Evolutionary conservation across 805 yeast species (phyloP), one percentile per base, ranked within the genome.

Genomic region (Nakazawaea populi): DNA sequence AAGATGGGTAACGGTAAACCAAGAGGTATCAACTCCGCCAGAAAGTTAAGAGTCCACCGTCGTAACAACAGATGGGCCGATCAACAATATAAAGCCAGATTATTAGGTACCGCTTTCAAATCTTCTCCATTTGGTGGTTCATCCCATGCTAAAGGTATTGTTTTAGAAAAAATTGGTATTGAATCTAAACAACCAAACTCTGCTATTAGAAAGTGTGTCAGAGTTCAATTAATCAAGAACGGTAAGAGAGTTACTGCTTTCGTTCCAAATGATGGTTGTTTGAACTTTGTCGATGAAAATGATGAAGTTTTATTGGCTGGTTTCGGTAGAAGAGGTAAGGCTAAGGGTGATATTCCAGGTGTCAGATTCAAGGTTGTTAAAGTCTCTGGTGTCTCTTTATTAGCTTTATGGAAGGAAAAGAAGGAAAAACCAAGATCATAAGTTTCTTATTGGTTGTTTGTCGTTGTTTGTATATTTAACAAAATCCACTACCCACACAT

Each of bases 291-390:
- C 70, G 99, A 94, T 76, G 98, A 94, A 83, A 94, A 94, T 85
- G 99, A 94, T 82, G 98, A 94, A 80, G 99, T 94, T 69, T 83
- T 94, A 71, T 84, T 94, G 69, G 98, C 99, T 71, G 99, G 99
- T 85, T 94, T 94, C 90, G 99, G 99, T 89, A 90, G 98, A 83
- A 94, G 96, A 86, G 99, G 99, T 84, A 94, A 94, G 86, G 99
- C 99, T 77, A 94, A 94, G 96, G 99, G 99, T 85, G 99, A 94
- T 91, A 92, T 94, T 74, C 99, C 99, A 78, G 99, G 99, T 89
- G 99, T 94, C 75, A 94, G 99, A 88, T 94, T 94, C 90, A 94
- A 94, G 89, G 99, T 94, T 75, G 99, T 94, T 76, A 94, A 94
- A 85, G 99, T 94, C 69, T 89, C 99, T 68, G 99, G 99, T 88